These are phyloP conservation scores for Pluteus cervinus DNA, from an alignment of 768 basidiomycete genomes.

Conservation along the genomic window DNA sequence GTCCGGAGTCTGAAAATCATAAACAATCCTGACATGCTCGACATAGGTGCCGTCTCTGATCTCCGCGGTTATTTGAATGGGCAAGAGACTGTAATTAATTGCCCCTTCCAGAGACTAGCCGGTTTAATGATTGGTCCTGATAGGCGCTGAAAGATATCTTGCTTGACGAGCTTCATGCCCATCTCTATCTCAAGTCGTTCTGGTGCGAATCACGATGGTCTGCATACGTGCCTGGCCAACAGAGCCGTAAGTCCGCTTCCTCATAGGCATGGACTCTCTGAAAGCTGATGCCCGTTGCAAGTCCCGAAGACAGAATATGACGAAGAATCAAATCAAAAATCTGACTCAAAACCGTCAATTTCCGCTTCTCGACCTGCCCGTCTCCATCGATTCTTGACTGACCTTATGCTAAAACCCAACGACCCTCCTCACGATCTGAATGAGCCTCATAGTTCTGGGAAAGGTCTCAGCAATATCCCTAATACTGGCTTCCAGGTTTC, in stretches of 20 bases:
- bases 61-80: slow-evolving; percentile 74
- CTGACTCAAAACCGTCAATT: slow-evolving; percentile 29
- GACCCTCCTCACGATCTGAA: slow-evolving; percentile 69
- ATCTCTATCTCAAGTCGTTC: slow-evolving; percentile 95
- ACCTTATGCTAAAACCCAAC: slow-evolving; percentile 66
- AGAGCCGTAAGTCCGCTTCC: slow-evolving; percentile 47
- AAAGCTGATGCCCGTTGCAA: slow-evolving; percentile 19
- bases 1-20: slow-evolving; percentile 86
- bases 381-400: slow-evolving; percentile 53
- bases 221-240: slow-evolving; percentile 75
- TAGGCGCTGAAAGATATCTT: slow-evolving; percentile 91
- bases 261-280: not conserved
- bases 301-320: slow-evolving; percentile 63
- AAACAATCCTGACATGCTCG: slow-evolving; percentile 87
- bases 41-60: slow-evolving; percentile 93
- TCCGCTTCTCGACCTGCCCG: slow-evolving; percentile 31
- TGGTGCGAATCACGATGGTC: slow-evolving; percentile 95
- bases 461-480: slow-evolving; percentile 8
- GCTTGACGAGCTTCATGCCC: slow-evolving; percentile 91
- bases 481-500: slow-evolving; percentile 12
- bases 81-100: slow-evolving; percentile 68
- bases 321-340: slow-evolving; percentile 26
- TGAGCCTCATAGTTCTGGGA: slow-evolving; percentile 27
- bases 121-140: too few relatives aligned
- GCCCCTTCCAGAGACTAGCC: too few relatives aligned